Evolutionary conservation across 2,329 filamentous ascomycete genomes (phyloP).

Genomic region (Scedosporium minutisporum): DNA sequence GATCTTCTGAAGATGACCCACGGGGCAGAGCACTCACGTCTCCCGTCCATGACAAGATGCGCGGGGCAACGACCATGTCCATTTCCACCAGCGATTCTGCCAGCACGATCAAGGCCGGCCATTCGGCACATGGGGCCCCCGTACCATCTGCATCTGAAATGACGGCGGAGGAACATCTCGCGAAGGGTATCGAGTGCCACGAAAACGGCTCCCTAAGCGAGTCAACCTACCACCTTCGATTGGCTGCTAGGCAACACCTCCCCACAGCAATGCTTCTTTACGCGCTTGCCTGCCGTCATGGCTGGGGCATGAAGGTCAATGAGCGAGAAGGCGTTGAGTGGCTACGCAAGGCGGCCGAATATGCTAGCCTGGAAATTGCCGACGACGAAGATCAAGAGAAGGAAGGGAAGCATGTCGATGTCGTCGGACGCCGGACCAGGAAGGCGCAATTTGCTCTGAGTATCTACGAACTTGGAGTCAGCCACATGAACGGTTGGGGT

Average conservation of each 20-base stretch:
- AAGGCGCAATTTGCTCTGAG: slow-evolving; percentile 91
- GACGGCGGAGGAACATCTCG: slow-evolving; percentile 78
- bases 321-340: slow-evolving; percentile 83
- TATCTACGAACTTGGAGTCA: slow-evolving; percentile 92
- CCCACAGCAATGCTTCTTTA: slow-evolving; percentile 95
- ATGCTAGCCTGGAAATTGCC: slow-evolving; percentile 69
- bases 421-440: slow-evolving; percentile 66
- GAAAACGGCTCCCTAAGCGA: slow-evolving; percentile 81
- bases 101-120: slow-evolving; percentile 36
- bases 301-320: slow-evolving; percentile 95
- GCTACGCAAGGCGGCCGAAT: slow-evolving; percentile 84
- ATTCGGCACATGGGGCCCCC: slow-evolving; percentile 32
- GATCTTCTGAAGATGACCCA: slow-evolving; percentile 37
- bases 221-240: slow-evolving; percentile 89
- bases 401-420: slow-evolving; percentile 53
- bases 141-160: slow-evolving; percentile 56
- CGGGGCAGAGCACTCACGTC: slow-evolving; percentile 35
- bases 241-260: slow-evolving; percentile 76
- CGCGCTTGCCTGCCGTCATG: slow-evolving; percentile 86
- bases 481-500: slow-evolving; percentile 97
- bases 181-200: slow-evolving; percentile 83
- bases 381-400: slow-evolving; percentile 64
- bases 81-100: slow-evolving; percentile 42
- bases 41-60: slow-evolving; percentile 25
- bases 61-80: slow-evolving; percentile 37